Evolutionary conservation across 345 rosid species (phyloP).

Genomic region (Heritiera littoralis): DNA sequence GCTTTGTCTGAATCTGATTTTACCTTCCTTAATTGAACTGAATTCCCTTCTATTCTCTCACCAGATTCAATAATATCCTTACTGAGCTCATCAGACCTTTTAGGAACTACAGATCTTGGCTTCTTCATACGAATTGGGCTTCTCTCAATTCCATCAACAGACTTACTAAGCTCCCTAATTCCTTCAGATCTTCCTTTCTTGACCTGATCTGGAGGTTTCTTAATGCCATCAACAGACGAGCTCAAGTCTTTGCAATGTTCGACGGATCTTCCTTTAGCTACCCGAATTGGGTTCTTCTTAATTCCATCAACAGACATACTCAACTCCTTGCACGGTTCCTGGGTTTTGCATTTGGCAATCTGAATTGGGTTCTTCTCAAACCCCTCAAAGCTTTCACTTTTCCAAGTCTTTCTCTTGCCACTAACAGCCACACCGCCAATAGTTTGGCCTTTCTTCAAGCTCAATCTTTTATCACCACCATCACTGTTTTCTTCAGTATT

Average conservation of each 20-base stretch:
- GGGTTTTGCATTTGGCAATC: slow-evolving; percentile 34
- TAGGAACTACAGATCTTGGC: slow-evolving; percentile 25
- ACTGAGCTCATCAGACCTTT: slow-evolving; percentile 16
- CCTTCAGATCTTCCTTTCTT: slow-evolving; percentile 34
- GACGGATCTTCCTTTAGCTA: slow-evolving; percentile 30
- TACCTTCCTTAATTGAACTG: slow-evolving; percentile 36
- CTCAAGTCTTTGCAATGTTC: slow-evolving; percentile 26
- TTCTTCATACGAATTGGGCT: slow-evolving; percentile 45
- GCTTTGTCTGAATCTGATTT: slow-evolving; percentile 32
- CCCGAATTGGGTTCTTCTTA: slow-evolving; percentile 38
- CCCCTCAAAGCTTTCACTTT: slow-evolving; percentile 48
- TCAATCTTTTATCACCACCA: slow-evolving; percentile 20
- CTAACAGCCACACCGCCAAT: slow-evolving; percentile 32
- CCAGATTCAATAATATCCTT: slow-evolving; percentile 29
- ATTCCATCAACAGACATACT: slow-evolving; percentile 37
- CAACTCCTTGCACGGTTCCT: slow-evolving; percentile 28
- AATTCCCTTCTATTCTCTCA: slow-evolving; percentile 34
- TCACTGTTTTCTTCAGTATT: background rate
- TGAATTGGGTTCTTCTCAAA: slow-evolving; percentile 40
- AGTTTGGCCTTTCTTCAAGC: slow-evolving; percentile 29
- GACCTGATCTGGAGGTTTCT: slow-evolving; percentile 34
- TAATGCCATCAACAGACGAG: slow-evolving; percentile 30
- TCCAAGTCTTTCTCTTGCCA: slow-evolving; percentile 69
- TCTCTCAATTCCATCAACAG: slow-evolving; percentile 32
- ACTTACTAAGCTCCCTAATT: background rate